Base-by-base conservation (phyloP, 2,329 filamentous ascomycete species). In the Helotiales sp. region DNA sequence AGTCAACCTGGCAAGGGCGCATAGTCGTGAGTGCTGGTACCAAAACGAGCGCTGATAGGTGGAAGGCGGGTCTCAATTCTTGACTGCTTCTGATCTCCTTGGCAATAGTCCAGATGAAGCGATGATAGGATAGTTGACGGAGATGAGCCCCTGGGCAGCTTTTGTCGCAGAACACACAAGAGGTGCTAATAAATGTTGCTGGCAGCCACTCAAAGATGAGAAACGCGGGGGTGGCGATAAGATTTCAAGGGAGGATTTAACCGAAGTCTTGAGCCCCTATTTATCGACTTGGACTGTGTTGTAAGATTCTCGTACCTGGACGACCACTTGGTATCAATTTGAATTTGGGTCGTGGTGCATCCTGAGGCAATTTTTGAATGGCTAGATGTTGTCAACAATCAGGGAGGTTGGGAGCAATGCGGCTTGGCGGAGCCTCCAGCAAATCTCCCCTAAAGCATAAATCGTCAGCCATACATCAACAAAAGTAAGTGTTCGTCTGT, bases 151-250 rank as follows among this genome's bases (percentile, higher is more conserved):
- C 52, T 55, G 52, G 34, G 10, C 26, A 26, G 28, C 26, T 37
- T 11, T 22, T 57, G 20, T 40, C 11, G 32, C 54, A 20, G 20
- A 24, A 8, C 24, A 30, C 30, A 3, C 20, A 37, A 37, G n/a
- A 57, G 54, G 32, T 24, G 30, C 30, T 17, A 57, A 57, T 10
- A 13, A 52, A 43, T 50, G 47, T 22, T 13, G n/a, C 13, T 57
- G 7, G n/a, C 37, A 60, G 34, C 37, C 55, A 59, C 20, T 43
- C 34, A 30, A 47, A 37, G 2, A 15, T 32, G 17, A n/a, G 24
- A 58, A 11, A 13, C 37, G 57, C 37, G 37, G 37, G 57, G 57
- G 57, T 60, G 37, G 37, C 57, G 37, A 60, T 60, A 37, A 45
- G 6, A n/a, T 45, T 60, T 24, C n/a, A n/a, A 47, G 37, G 40